Conservation (phyloP, 2,329 filamentous ascomycete species). For the Talaromyces sp. region DNA sequence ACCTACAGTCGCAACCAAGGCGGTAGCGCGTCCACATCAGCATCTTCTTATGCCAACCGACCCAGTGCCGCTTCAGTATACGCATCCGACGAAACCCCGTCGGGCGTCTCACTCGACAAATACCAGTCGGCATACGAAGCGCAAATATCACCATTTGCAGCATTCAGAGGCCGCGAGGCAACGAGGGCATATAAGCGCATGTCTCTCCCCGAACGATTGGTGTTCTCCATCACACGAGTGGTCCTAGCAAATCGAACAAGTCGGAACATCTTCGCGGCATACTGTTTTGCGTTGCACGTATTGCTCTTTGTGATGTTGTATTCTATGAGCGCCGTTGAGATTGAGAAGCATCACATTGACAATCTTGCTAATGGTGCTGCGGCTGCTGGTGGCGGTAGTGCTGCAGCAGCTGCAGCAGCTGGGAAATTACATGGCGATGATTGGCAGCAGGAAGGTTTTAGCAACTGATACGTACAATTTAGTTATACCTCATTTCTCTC, state of each 20-base stretch:
- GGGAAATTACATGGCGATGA: conserved; percentile 45
- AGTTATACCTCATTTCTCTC: background rate
- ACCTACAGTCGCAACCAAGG: conserved; percentile 72
- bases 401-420: conserved; percentile 25
- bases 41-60: conserved; percentile 58
- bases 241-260: conserved; percentile 85
- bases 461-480: conserved; percentile 20
- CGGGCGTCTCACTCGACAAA: conserved; percentile 66
- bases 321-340: conserved; percentile 67
- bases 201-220: conserved; percentile 81
- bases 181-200: conserved; percentile 87
- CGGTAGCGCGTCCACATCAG: conserved; percentile 52
- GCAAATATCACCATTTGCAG: conserved; percentile 91
- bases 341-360: conserved; percentile 57
- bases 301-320: conserved; percentile 84
- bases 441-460: conserved; percentile 62
- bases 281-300: conserved; percentile 82
- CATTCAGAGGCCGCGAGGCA: conserved; percentile 89
- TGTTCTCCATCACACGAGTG: conserved; percentile 86
- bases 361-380: conserved; percentile 46
- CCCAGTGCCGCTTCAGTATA: conserved; percentile 69
- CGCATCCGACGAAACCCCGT: conserved; percentile 53
- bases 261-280: conserved; percentile 87
- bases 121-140: conserved; percentile 92
- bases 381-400: conserved; percentile 27